Percentiles rank a stretch among this genome's conserved stretches.
Evolutionary conservation across 257 asterid genomes (phyloP).

Genomic region (Plantago ovata): DNA sequence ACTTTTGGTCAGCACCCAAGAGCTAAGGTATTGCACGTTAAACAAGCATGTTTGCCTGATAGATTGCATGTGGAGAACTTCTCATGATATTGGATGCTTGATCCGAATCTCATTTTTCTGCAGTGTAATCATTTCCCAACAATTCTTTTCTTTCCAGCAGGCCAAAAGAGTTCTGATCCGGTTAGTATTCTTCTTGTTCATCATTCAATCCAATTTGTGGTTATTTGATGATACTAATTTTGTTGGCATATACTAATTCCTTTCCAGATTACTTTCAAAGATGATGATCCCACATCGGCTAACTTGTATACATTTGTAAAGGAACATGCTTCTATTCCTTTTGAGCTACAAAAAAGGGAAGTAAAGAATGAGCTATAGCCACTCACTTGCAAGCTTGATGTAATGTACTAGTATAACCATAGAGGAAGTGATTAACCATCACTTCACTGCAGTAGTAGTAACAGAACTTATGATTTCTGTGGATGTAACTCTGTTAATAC

Average conservation of each 20-base stretch:
- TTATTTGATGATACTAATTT: slow-evolving; percentile 1
- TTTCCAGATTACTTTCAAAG: slow-evolving; percentile 63
- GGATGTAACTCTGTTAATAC: too few species aligned
- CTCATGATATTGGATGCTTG: slow-evolving; percentile 2
- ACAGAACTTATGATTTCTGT: too few species aligned
- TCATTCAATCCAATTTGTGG: slow-evolving; percentile 1
- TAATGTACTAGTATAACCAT: too few species aligned
- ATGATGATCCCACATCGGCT: slow-evolving; percentile 80
- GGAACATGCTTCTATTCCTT: slow-evolving; percentile 83
- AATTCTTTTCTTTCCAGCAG: slow-evolving; percentile 92
- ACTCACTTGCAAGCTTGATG: too few species aligned
- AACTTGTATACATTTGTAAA: slow-evolving; percentile 88
- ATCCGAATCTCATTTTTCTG: slow-evolving; percentile 14
- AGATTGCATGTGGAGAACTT: too few species aligned
- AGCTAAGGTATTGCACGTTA: slow-evolving; percentile 59
- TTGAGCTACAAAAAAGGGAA: slow-evolving; percentile 88
- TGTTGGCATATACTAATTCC: neutral
- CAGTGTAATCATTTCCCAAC: slow-evolving; percentile 97
- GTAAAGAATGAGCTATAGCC: too few species aligned
- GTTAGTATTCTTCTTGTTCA: slow-evolving; percentile 37
- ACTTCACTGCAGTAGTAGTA: too few species aligned
- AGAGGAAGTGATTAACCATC: too few species aligned
- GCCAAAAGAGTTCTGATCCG: slow-evolving; percentile 95
- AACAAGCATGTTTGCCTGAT: neutral
- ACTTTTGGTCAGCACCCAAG: slow-evolving; percentile 93